Evolutionary conservation across 192 early-diverging fungal species (phyloP), one percentile per base, ranked within the genome.

Genomic region (Coemansia sp.): DNA sequence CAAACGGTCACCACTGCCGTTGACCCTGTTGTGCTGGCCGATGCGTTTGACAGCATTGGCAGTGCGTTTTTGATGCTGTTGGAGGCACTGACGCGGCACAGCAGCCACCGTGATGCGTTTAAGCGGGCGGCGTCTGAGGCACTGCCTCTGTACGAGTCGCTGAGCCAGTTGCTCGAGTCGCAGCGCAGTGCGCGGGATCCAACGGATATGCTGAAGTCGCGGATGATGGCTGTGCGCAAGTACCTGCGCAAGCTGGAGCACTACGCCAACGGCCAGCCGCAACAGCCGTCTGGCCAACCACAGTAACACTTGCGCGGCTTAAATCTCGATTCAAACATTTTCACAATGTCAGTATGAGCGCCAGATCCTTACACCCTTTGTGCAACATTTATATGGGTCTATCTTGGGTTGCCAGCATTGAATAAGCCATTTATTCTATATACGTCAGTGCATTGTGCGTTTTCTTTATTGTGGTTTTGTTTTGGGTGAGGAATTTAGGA

Each of bases 81-180:
- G 23, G 77, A 80, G 52, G 77, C 77, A 0, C 58, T 80, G 57
- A 74, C 77, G 27, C 60, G 77, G 4, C 77, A 80, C 25, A 71
- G 59, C 9, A 74, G 77, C 57, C 71, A 80, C 59, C 60, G 77
- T n/a, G 77, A 80, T 19, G 67, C 77, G 2, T 71, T 67, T 25
- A 64, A 65, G 52, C 56, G 68, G 0, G 77, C 77, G 0, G 68
- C 77, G 3, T 53, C 61, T 0, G 77, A 80, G 61, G 77, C 77
- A 1, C 17, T 23, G 38, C 77, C 77, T 2, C 47, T 80, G 19
- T 25, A 52, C 27, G 77, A 80, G 11, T 29, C 72, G 9, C 43
- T 80, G 52, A 61, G 25, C 1, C 8, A 17, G 16, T 55, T 80
- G 19, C 8, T 71, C 48, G 48, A 49, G 48, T 21, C 48, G 3